Evolutionary conservation across 768 basidiomycete genomes (phyloP), one percentile per base, ranked within the genome.

Genomic region (Trametes cingulata): DNA sequence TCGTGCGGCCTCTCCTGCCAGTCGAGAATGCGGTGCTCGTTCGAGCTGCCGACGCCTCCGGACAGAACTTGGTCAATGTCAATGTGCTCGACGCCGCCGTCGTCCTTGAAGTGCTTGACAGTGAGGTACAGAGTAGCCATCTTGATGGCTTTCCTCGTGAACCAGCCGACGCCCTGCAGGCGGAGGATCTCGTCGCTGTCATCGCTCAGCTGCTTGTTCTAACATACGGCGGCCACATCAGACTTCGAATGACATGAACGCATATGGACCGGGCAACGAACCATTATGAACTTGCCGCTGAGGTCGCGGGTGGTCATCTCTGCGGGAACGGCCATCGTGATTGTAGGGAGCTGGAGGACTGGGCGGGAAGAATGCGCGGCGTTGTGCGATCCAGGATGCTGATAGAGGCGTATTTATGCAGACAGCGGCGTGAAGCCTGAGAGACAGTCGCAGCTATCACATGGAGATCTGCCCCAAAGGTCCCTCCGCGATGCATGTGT

Each of bases 131-230:
- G 66, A 17, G 81, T 84, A 33, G 80, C 85, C 25, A 76, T 33
- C 22, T 68, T 56, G 66, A 93, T 91, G 24, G 81, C 71, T 58
- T 80, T 85, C 64, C 91, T 83, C 64, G 77, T 87, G 46, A 85
- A 59, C 90, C 90, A 93, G 35, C 85, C 71, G 33, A 93, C 79
- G 50, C 91, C 91, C 70, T 92, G 91, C 2, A 87, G 76, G 33
- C 72, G 69, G 41, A 93, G 83, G 61, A 93, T 85, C 25, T 77
- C 77, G 52, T 91, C 89, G 5, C 79, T 78, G 29, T 69, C 66
- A 65, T 86, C 88, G 40, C 85, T 87, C 53, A 90, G 78, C 1
- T 75, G 43, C 72, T 87, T 91, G 77, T 88, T 90, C 90, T 91
- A 60, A 17, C 40, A 33, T 15, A 39, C 33, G 19, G 1, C 19